Base-by-base conservation (phyloP, 257 asterid genomes). In the Lantana camara region DNA sequence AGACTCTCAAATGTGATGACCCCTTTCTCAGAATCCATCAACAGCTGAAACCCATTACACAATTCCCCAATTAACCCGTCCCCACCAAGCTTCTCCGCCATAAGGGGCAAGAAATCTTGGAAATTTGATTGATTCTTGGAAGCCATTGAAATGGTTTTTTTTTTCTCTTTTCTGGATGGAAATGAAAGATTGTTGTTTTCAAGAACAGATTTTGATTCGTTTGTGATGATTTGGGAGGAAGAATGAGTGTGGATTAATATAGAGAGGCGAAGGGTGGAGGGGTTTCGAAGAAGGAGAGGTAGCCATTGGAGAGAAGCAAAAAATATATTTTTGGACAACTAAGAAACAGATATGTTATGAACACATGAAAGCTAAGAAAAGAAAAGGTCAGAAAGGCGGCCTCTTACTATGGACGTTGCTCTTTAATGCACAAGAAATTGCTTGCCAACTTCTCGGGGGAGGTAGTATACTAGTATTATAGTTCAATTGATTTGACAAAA, bases 11-110 rank as follows among this genome's bases (percentile, higher is more conserved):
- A 80, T 34, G 85, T 80, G 59, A 80, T 80, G 22, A 80, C 85
- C 30, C 80, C 85, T 51, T 73, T 80, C 0, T 76, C 74, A 17
- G 82, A 63, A 54, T 80, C 82, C 82, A 59, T 70, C 59, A 80
- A 47, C 5, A 80, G n/a, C 65, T 30, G 78, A 47, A 80, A 80
- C 67, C 85, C 82, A 60, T 60, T 80, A 34, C 85, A 80, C 40
- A 80, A 48, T 27, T 80, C 85, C 8, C 78, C 85, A 21, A 80
- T 73, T 32, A 76, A 51, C 7, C 85, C 82, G 22, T 80, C 80
- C 42, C 82, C 85, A 4, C 85, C 85, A n/a, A 80, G 82, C 68
- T 80, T 80, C 9, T 80, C 85, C 32, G 82, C 82, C 85, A 80
- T 80, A 1, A 80, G 54, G 53, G 85, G 85, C 76, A 80, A 64